A percentile compares a stretch with the other conserved stretches of the same genome.
These are phyloP conservation scores for Neocucurbitaria cava DNA, from an alignment of 2,329 filamentous ascomycete species.

Conservation along the genomic window DNA sequence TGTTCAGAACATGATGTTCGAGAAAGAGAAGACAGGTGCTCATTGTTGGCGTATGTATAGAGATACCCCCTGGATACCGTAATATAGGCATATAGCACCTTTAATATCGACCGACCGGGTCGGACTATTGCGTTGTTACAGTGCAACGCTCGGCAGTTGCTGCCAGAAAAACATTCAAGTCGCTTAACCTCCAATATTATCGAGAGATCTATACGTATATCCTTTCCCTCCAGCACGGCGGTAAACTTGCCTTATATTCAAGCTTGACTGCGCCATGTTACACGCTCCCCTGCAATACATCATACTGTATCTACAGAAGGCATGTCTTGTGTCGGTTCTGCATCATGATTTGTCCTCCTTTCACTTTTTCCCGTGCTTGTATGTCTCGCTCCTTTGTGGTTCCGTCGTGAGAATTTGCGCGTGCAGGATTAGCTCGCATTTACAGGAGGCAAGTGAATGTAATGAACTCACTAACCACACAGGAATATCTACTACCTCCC, in stretches of 20 bases:
- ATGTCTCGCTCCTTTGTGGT: background rate
- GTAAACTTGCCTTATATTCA: too few relatives aligned
- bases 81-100: conserved; percentile 9
- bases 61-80: conserved; percentile 11
- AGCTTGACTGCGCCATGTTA: too few relatives aligned
- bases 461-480: background rate
- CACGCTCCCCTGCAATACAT: too few relatives aligned
- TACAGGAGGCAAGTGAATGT: background rate
- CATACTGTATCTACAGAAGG: too few relatives aligned
- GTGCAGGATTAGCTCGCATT: background rate
- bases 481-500: background rate
- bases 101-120: conserved; percentile 13
- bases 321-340: background rate
- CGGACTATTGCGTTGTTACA: background rate
- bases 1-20: background rate
- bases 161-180: background rate
- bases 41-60: background rate
- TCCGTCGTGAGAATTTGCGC: too few relatives aligned
- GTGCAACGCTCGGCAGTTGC: background rate
- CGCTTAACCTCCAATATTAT: background rate
- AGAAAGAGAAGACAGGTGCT: background rate
- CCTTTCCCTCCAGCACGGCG: too few relatives aligned
- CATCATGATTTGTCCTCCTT: background rate
- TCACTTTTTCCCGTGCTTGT: background rate
- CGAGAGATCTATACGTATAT: too few relatives aligned